phyloP scores from a whole-genome alignment of 768 basidiomycete genomes.

The Kwoniella shandongensis region DNA sequence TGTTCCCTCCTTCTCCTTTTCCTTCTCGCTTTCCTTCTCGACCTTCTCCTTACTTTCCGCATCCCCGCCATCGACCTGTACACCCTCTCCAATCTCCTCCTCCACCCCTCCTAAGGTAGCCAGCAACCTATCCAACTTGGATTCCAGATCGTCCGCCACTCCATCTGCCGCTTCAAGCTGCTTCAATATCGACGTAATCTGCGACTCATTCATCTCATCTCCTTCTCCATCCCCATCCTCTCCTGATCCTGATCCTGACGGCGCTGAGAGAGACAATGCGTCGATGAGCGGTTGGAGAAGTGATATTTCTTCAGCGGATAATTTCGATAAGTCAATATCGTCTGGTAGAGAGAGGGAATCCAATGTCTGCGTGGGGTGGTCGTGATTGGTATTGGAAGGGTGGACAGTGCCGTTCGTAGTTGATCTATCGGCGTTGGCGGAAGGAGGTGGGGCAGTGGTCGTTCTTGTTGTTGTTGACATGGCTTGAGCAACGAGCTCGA shows the following conservation, averaged over 20 bases:
- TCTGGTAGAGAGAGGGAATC: too few species aligned
- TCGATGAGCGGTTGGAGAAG: neutral
- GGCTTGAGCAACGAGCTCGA: conserved; percentile 49
- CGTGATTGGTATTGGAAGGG: too few species aligned
- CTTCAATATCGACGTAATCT: conserved; percentile 36
- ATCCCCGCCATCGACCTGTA: conserved; percentile 60
- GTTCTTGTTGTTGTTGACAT: conserved; percentile 37
- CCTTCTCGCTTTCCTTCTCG: conserved; percentile 52
- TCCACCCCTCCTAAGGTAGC: conserved; percentile 31
- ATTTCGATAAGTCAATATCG: too few species aligned
- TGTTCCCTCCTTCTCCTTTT: conserved; percentile 17
- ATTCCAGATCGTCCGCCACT: conserved; percentile 50
- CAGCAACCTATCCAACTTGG: conserved; percentile 42
- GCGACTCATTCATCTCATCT: conserved; percentile 20
- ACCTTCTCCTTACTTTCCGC: conserved; percentile 47
- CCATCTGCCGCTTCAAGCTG: conserved; percentile 48
- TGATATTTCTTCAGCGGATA: neutral
- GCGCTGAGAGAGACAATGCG: neutral
- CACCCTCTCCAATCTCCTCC: conserved; percentile 58
- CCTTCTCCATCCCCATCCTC: neutral
- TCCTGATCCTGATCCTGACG: too few species aligned
- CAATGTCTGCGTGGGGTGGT: too few species aligned
- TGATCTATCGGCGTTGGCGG: neutral
- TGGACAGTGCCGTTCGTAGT: neutral
- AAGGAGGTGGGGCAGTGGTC: too few species aligned